phyloP scores from a whole-genome alignment of 2,329 filamentous ascomycete species.

The Colletotrichum tanaceti region DNA sequence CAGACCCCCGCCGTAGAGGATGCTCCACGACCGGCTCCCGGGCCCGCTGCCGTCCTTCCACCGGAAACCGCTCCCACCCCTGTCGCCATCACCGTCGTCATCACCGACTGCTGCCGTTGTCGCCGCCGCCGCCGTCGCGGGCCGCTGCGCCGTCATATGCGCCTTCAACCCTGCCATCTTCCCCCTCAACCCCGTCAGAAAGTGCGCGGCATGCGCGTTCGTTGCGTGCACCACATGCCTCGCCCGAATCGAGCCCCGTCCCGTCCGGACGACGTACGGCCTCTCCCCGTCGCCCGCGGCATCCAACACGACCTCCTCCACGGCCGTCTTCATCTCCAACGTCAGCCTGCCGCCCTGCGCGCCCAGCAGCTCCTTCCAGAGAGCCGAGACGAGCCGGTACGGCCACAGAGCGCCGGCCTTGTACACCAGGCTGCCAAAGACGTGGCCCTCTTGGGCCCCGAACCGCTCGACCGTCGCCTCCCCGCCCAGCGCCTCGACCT shows the following conservation, averaged over 20 bases:
- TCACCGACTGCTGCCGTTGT: neutral
- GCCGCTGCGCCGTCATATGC: slow-evolving; percentile 63
- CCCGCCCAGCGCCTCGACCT: slow-evolving; percentile 50
- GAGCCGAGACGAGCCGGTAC: slow-evolving; percentile 59
- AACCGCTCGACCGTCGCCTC: slow-evolving; percentile 53
- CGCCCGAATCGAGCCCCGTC: slow-evolving; percentile 57
- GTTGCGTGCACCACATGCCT: slow-evolving; percentile 68
- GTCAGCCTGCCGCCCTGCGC: slow-evolving; percentile 49
- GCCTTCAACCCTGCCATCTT: slow-evolving; percentile 58
- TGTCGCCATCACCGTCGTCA: too few species aligned
- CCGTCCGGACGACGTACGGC: slow-evolving; percentile 59
- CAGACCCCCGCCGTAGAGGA: slow-evolving; percentile 55
- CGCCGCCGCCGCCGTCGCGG: slow-evolving; percentile 46
- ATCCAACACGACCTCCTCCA: slow-evolving; percentile 46
- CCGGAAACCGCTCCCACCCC: slow-evolving; percentile 44
- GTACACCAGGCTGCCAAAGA: slow-evolving; percentile 58
- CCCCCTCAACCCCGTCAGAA: slow-evolving; percentile 61
- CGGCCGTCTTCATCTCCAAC: slow-evolving; percentile 53
- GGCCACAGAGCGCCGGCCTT: slow-evolving; percentile 63
- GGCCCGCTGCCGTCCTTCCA: slow-evolving; percentile 52
- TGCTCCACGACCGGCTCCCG: slow-evolving; percentile 60
- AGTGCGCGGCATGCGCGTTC: slow-evolving; percentile 64
- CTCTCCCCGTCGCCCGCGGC: slow-evolving; percentile 32
- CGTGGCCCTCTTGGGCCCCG: slow-evolving; percentile 47
- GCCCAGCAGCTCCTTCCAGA: slow-evolving; percentile 57